Evolutionary conservation across 2,329 filamentous ascomycete genomes (phyloP).

Genomic region (Fusarium torreyae): DNA sequence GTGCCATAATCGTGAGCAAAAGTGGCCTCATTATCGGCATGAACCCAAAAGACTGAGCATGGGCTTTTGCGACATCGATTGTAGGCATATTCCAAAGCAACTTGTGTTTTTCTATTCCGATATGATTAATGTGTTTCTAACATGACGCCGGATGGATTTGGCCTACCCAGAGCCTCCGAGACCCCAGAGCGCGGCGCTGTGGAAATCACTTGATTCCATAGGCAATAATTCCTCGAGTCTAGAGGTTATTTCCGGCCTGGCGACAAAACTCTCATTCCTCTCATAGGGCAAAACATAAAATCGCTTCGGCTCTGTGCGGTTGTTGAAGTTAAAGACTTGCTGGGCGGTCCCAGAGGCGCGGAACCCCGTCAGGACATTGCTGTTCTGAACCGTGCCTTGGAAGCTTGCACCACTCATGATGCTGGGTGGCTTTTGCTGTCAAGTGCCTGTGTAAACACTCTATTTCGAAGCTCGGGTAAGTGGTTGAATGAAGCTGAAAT

Average conservation of each 20-base stretch:
- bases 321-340: conserved; percentile 13
- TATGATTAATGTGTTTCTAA: background rate
- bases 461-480: too few species aligned
- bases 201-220: background rate
- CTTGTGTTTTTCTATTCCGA: conserved; percentile 55
- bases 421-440: fast-evolving
- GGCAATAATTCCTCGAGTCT: conserved; percentile 26
- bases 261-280: conserved; percentile 35
- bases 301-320: background rate
- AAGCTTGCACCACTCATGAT: conserved; percentile 12
- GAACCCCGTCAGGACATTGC: conserved; percentile 7
- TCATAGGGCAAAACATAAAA: conserved; percentile 24
- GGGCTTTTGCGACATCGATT: conserved; percentile 30
- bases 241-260: conserved; percentile 6
- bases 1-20: conserved; percentile 52
- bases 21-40: conserved; percentile 53
- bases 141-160: background rate
- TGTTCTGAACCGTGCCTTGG: background rate
- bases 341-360: background rate
- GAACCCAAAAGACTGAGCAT: conserved; percentile 57
- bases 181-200: conserved; percentile 33
- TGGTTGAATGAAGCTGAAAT: too few species aligned
- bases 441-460: too few species aligned
- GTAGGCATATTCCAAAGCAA: conserved; percentile 56
- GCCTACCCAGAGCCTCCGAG: conserved; percentile 36